A percentile compares a stretch with the other conserved stretches of the same genome.
phyloP scores from a whole-genome alignment of 2,329 filamentous ascomycete genomes.

The Cladosporium sp. region DNA sequence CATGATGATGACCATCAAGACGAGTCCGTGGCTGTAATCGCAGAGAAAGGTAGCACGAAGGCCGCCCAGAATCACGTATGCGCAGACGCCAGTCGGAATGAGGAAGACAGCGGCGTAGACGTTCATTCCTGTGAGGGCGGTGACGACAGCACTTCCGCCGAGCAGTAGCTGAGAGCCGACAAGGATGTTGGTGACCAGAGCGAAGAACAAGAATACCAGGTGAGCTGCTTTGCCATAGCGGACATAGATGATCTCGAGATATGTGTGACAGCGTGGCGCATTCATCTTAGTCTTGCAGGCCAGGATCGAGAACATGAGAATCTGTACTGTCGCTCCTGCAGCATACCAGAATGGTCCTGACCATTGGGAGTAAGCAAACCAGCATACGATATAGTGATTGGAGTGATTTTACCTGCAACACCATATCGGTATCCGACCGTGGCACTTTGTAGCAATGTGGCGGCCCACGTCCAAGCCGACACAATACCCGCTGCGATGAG shows the following conservation, averaged over 20 bases:
- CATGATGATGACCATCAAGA: conserved; percentile 47
- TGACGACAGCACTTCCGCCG: conserved; percentile 48
- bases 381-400: background rate
- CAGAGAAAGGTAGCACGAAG: conserved; percentile 46
- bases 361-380: background rate
- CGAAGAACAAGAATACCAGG: conserved; percentile 24
- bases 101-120: conserved; percentile 48
- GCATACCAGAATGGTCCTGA: conserved; percentile 39
- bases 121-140: conserved; percentile 46
- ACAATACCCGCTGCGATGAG: conserved; percentile 83
- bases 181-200: conserved; percentile 46
- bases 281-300: conserved; percentile 43
- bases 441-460: conserved; percentile 36
- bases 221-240: conserved; percentile 33
- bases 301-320: conserved; percentile 44
- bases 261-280: conserved; percentile 37
- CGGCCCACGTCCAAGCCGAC: conserved; percentile 77
- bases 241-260: conserved; percentile 42
- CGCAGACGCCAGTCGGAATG: conserved; percentile 42
- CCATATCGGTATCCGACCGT: conserved; percentile 33
- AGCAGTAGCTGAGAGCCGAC: conserved; percentile 47
- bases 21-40: conserved; percentile 43
- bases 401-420: background rate
- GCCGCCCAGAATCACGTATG: conserved; percentile 41
- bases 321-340: conserved; percentile 45